These are phyloP conservation scores for Triangularia setosa DNA, from an alignment of 2,329 filamentous ascomycete genomes.

Conservation along the genomic window DNA sequence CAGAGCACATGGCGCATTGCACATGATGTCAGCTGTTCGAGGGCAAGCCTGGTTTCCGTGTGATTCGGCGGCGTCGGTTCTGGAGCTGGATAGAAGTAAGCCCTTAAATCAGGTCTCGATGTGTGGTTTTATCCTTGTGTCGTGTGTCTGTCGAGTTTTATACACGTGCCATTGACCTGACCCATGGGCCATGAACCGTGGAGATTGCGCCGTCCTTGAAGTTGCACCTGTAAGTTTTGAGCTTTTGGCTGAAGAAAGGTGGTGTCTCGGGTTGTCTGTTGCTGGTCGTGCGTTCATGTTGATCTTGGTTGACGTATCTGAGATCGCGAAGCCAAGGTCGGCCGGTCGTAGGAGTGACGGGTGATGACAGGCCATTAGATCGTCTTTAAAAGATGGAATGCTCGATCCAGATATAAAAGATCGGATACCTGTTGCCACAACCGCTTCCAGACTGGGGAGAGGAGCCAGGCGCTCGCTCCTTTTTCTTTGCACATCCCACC, in stretches of 20 bases:
- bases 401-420: too few species aligned
- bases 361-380: too few species aligned
- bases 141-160: not conserved
- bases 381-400: too few species aligned
- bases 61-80: not conserved
- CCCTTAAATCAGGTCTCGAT: not conserved
- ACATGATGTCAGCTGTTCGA: not conserved
- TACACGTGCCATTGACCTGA: not conserved
- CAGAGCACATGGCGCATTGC: not conserved
- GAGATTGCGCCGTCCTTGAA: not conserved
- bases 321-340: not conserved
- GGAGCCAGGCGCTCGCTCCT: not conserved
- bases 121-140: not conserved
- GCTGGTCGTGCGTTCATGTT: not conserved
- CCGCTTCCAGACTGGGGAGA: too few species aligned
- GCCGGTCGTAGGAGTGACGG: not conserved
- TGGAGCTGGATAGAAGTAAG: not conserved
- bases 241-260: not conserved
- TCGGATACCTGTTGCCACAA: too few species aligned
- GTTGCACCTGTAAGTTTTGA: not conserved
- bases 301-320: not conserved
- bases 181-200: too few species aligned
- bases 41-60: not conserved
- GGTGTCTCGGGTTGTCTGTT: not conserved
- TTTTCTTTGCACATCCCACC: not conserved